A percentile compares a stretch with the other conserved stretches of the same genome.
phyloP scores from a whole-genome alignment of 2,329 filamentous ascomycete genomes.

The Hirsutella rhossiliensis region DNA sequence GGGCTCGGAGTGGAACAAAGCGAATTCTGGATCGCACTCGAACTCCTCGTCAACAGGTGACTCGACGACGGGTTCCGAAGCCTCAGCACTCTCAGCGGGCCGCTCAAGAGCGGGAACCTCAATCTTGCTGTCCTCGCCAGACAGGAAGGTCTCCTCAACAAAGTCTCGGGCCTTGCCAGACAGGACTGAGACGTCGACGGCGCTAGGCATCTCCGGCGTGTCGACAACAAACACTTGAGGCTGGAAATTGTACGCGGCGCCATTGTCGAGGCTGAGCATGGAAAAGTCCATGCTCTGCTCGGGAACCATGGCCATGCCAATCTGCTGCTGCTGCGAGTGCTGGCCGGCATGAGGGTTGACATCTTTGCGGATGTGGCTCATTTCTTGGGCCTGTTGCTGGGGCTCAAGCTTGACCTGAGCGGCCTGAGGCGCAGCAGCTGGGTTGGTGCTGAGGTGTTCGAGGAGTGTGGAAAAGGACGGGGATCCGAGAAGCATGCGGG shows the following conservation, averaged over 20 bases:
- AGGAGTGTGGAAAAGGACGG: constrained; percentile 76
- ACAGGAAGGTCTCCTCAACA: constrained; percentile 30
- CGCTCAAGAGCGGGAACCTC: constrained; percentile 42
- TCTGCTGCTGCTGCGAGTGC: constrained; percentile 49
- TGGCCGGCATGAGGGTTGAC: constrained; percentile 47
- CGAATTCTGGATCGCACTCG: constrained; percentile 50
- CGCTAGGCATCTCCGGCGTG: constrained; percentile 50
- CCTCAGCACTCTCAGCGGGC: constrained; percentile 22
- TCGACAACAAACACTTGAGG: constrained; percentile 68
- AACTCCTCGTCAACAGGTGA: constrained; percentile 39
- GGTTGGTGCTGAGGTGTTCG: constrained; percentile 53
- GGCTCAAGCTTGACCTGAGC: constrained; percentile 26
- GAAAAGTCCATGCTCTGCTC: constrained; percentile 68
- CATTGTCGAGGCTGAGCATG: constrained; percentile 48
- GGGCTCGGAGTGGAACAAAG: constrained; percentile 41
- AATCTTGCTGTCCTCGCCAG: constrained; percentile 39
- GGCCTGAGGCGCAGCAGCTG: constrained; percentile 28
- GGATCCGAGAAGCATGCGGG: constrained; percentile 70
- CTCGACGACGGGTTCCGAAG: constrained; percentile 14
- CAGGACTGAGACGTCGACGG: constrained; percentile 49
- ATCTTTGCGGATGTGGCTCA: constrained; percentile 50
- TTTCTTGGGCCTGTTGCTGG: constrained; percentile 26
- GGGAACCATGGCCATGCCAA: constrained; percentile 73
- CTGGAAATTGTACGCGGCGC: constrained; percentile 45
- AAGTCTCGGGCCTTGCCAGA: constrained; percentile 57